Evolutionary conservation across 352 stramenopile genomes (phyloP).

Genomic region (Thraustochytrium striatum): DNA sequence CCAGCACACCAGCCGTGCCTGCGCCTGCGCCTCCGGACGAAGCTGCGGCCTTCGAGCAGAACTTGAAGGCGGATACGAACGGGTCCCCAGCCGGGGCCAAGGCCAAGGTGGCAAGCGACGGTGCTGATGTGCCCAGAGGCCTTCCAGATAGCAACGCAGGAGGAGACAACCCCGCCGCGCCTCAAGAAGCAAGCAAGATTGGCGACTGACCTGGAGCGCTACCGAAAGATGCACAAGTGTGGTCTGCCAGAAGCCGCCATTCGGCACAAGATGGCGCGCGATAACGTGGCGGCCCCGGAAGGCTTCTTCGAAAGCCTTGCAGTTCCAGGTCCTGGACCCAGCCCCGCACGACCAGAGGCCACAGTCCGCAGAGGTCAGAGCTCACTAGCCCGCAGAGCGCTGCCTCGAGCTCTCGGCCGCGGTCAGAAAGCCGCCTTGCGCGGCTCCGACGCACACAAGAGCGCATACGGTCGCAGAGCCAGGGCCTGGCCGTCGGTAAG

Average conservation of each 20-base stretch:
- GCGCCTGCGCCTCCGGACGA: not conserved
- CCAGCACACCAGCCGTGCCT: too few species aligned
- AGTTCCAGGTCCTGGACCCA: not conserved
- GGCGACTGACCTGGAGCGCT: not conserved
- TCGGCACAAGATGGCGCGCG: not conserved
- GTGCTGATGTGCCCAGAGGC: too few species aligned
- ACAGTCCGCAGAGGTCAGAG: not conserved
- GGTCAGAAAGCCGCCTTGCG: not conserved
- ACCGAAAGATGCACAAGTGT: not conserved
- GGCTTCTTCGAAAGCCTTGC: not conserved
- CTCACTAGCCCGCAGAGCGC: not conserved
- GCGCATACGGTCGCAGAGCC: not conserved
- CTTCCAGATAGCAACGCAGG: not conserved
- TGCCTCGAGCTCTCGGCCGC: not conserved
- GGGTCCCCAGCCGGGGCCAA: not conserved
- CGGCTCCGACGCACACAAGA: not conserved
- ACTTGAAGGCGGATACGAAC: not conserved
- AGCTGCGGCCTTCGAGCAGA: not conserved
- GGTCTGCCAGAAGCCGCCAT: not conserved
- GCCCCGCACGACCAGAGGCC: not conserved
- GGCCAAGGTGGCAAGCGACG: not conserved
- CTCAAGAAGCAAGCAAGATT: not conserved
- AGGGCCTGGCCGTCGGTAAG: too few species aligned
- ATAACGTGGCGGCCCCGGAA: not conserved
- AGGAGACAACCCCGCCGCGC: not conserved